Evolutionary conservation across 1,284 basidiomycete genomes (phyloP), one percentile per base, ranked within the genome.

Genomic region (Cryptococcus hybrid): DNA sequence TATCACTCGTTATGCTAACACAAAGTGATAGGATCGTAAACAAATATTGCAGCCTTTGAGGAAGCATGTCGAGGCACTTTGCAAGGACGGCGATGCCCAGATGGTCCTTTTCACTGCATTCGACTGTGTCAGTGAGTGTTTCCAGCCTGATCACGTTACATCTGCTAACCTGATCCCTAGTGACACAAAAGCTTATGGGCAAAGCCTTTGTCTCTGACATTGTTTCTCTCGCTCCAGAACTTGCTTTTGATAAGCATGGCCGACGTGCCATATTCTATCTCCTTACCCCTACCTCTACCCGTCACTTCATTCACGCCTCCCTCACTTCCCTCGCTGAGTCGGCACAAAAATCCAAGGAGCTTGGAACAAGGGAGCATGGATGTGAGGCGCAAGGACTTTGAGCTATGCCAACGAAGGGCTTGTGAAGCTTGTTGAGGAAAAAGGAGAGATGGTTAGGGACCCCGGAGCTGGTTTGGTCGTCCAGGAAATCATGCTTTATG

Each of bases 81-180:
- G 87, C 68, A 81, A 84, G 47, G 89, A 92, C 65, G 89, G 89
- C 50, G 89, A 93, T 63, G 91, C 91, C 0, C 90, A 93, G 69
- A 80, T 89, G 35, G 90, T 93, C 1, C 78, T 95, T 2, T 93
- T 93, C 76, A 90, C 90, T 0, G 88, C 89, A 1, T 81, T 93
- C n/a, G 91, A 94, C 71, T 84, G 88, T 47, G 87, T 90, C 54
- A 94, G 90, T 91, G 72, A 52, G 84, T 79, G 3, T 13, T 35
- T 43, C 7, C 7, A 39, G 30, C 15, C 42, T 18, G 35, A 5
- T 15, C 18, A 15, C 8, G 52, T 37, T 3, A 35, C 12, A 30
- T 54, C 36, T 8, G 36, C 45, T 50, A 7, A 55, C 48, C 36
- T 12, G 15, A 18, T 12, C 37, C 9, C 7, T 65, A 92, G 89